phyloP scores from a whole-genome alignment of 192 early-diverging fungal genomes.

The Pilaira anomala region DNA sequence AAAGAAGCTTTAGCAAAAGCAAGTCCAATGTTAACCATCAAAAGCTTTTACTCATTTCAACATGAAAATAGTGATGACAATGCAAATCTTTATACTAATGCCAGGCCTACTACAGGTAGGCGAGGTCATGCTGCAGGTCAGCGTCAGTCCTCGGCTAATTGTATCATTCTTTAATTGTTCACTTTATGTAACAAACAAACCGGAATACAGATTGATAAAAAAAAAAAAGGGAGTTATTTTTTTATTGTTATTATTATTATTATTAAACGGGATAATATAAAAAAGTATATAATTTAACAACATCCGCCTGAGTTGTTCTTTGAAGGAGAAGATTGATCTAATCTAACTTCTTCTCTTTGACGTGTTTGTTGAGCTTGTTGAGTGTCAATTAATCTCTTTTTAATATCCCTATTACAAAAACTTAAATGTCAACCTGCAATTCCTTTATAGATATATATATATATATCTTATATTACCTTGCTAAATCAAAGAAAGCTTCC shows the following conservation, averaged over 20 bases:
- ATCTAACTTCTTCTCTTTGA: slow-evolving; percentile 32
- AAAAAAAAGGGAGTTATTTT: not conserved
- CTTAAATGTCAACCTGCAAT: too few species aligned
- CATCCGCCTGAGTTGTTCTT: slow-evolving; percentile 1
- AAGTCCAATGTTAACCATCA: slow-evolving; percentile 36
- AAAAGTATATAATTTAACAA: not conserved
- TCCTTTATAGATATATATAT: not conserved
- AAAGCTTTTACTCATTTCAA: slow-evolving; percentile 49
- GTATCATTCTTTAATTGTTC: slow-evolving; percentile 24
- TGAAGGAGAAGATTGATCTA: slow-evolving; percentile 21
- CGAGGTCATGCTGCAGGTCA: slow-evolving; percentile 5
- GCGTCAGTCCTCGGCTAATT: slow-evolving; percentile 4
- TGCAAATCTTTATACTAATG: not conserved
- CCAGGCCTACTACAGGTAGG: not conserved
- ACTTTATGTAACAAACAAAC: too few species aligned
- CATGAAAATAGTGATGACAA: not conserved
- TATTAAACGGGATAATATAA: too few species aligned
- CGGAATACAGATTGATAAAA: too few species aligned
- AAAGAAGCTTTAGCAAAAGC: slow-evolving; percentile 35
- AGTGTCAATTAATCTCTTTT: slow-evolving; percentile 96
- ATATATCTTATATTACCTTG: slow-evolving; percentile 54
- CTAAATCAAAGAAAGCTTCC: slow-evolving; percentile 95
- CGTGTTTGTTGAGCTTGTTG: slow-evolving; percentile 48
- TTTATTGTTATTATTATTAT: too few species aligned
- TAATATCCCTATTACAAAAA: slow-evolving; percentile 78